Percentiles rank a stretch among this genome's conserved stretches.
Evolutionary conservation across 495 filamentous ascomycete genomes (phyloP).

Genomic region (Talaromyces ruber): DNA sequence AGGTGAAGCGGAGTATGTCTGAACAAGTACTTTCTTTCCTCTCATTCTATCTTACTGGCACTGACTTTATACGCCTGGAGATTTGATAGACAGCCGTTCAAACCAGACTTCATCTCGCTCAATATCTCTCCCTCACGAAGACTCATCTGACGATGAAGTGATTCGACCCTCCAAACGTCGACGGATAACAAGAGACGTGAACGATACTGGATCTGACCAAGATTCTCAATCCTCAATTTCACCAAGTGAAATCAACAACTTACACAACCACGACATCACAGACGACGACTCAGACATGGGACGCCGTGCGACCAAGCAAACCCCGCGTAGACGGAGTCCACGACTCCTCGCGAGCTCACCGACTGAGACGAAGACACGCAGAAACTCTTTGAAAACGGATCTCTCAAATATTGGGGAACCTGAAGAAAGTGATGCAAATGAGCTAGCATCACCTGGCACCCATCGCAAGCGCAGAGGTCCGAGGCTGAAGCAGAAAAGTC

Average conservation of each 20-base stretch:
- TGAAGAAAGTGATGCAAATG: conserved; percentile 21
- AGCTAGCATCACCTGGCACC: conserved; percentile 15
- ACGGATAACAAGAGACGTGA: background rate
- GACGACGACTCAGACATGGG: background rate
- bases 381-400: background rate
- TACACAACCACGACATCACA: background rate
- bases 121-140: background rate
- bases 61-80: background rate
- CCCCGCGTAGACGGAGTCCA: background rate
- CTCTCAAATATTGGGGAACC: background rate
- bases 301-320: background rate
- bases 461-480: conserved; percentile 16
- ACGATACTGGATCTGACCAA: background rate
- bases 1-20: background rate
- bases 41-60: background rate
- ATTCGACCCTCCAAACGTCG: conserved; percentile 10
- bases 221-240: background rate
- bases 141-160: conserved; percentile 14
- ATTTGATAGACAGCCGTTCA: background rate
- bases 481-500: background rate
- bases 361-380: background rate
- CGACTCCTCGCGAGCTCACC: background rate
- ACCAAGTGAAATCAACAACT: background rate
- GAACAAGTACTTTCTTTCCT: background rate
- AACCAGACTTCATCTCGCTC: background rate